Base-by-base conservation (phyloP, 495 filamentous ascomycete genomes). In the Tuber calosporum region DNA sequence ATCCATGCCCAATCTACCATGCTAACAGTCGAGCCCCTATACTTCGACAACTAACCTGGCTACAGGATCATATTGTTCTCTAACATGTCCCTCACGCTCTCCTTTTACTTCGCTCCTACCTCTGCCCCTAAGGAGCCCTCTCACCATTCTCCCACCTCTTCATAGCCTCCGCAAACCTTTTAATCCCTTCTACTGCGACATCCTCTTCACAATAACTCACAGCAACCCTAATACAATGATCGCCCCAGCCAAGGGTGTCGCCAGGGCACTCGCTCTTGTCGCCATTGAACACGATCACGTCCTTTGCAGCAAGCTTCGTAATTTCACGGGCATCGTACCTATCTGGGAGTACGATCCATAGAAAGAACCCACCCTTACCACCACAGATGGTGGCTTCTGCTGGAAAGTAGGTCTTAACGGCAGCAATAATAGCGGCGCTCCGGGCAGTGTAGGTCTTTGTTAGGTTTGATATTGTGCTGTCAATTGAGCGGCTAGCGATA, bases 311-410 rank as follows among this genome's bases (percentile, higher is more conserved):
- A 39, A 81, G 48, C 37, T 73, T 77, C 2, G 45, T 38, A 8
- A 82, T 74, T 43, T 76, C 77, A 22, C 43, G 39, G 34, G 77
- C 80, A 39, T 82, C 69, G 34, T 78, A 71, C 22, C 22, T 20
- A 0, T 45, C 41, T 0, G 79, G 79, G 1, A 81, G 48, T 2
- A 68, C 38, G 34, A 81, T 36, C 80, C 80, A 81, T 37, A 79
- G 67, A 38, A 81, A 81, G 72, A 81, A 81, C 34, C 80, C 80
- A 20, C 80, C 80, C 13, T 73, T 72, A 2, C 76, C 76, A 30
- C 79, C 79, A 20, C 41, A 74, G 36, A 79, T 72, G 36, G 53
- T n/a, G 1, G 79, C 77, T 11, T 42, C 30, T 0, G 66, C 41
- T 1, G 80, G 80, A 30, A 81, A 71, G 53, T 79, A 67, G 13